Conservation (phyloP, 805 yeast genomes). For the Saccharomycopsis capsularis region DNA sequence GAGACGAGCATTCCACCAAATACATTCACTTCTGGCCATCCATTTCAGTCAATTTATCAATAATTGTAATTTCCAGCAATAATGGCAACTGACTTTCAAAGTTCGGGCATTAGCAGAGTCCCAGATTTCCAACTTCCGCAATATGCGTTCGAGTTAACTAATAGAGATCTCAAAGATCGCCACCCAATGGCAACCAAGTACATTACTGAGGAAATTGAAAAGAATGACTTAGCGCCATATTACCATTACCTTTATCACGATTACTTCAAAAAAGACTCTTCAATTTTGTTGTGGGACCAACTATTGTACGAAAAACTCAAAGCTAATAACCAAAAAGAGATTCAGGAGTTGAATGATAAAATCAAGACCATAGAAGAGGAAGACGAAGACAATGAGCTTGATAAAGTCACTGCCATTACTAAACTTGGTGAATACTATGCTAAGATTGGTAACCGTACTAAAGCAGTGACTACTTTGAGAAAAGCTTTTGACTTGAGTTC, state of each 20-base stretch:
- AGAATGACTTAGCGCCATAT: slow-evolving; percentile 72
- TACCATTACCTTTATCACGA: slow-evolving; percentile 60
- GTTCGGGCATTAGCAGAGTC: slow-evolving; percentile 48
- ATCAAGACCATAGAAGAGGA: slow-evolving; percentile 45
- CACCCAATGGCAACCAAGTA: slow-evolving; percentile 40
- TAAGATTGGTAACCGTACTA: slow-evolving; percentile 68
- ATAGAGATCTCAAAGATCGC: slow-evolving; percentile 32
- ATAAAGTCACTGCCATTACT: slow-evolving; percentile 66
- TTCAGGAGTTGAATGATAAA: slow-evolving; percentile 38
- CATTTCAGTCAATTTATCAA: too few species aligned
- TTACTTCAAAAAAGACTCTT: slow-evolving; percentile 29
- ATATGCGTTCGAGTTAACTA: slow-evolving; percentile 57
- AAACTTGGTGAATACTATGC: slow-evolving; percentile 86
- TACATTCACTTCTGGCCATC: too few species aligned
- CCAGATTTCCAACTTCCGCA: slow-evolving; percentile 86
- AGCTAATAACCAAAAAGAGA: slow-evolving; percentile 47
- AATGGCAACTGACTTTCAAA: slow-evolving; percentile 34
- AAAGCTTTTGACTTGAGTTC: slow-evolving; percentile 76
- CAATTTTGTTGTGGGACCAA: slow-evolving; percentile 53
- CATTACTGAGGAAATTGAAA: slow-evolving; percentile 47
- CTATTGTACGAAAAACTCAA: slow-evolving; percentile 43
- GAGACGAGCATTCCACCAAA: too few species aligned
- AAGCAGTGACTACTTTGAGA: slow-evolving; percentile 59
- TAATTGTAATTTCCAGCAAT: too few species aligned
- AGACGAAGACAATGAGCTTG: slow-evolving; percentile 83